These are phyloP conservation scores for Hypoxylon sp. DNA, from an alignment of 2,329 filamentous ascomycete species.

Conservation along the genomic window DNA sequence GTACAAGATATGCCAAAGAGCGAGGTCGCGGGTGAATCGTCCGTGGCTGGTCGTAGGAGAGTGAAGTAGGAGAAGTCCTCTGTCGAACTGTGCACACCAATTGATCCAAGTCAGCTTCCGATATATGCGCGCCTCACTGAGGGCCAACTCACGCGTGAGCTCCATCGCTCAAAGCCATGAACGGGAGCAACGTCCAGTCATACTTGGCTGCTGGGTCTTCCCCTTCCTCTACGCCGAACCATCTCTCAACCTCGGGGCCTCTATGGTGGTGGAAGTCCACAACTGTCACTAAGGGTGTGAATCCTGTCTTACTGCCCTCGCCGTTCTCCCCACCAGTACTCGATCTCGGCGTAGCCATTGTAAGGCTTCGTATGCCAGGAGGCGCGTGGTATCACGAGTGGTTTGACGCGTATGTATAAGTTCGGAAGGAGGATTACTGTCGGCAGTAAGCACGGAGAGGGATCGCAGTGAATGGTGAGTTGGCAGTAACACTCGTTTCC, in stretches of 20 bases:
- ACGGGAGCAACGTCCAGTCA: constrained; percentile 91
- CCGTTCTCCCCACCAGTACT: constrained; percentile 25
- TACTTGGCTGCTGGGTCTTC: constrained; percentile 84
- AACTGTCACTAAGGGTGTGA: constrained; percentile 79
- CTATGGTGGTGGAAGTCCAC: constrained; percentile 87
- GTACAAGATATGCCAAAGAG: constrained; percentile 98
- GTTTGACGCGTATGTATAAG: constrained; percentile 1
- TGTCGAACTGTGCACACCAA: constrained; percentile 68
- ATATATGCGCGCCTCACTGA: not conserved
- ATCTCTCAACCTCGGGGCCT: constrained; percentile 93
- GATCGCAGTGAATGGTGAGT: constrained; percentile 8
- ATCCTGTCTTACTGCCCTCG: constrained; percentile 54
- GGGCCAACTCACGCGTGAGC: constrained; percentile 81
- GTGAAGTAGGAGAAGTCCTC: constrained; percentile 99
- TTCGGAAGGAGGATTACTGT: constrained; percentile 8
- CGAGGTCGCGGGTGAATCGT: constrained; percentile 73
- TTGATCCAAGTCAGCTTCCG: constrained; percentile 31
- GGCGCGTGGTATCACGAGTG: constrained; percentile 1
- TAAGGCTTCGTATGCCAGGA: constrained; percentile 10
- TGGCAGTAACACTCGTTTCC: constrained; percentile 15
- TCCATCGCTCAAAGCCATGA: constrained; percentile 96
- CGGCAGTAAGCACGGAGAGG: constrained; percentile 8
- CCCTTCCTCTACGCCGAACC: constrained; percentile 83
- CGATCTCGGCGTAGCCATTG: constrained; percentile 42
- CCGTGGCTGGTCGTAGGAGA: constrained; percentile 74